Evolutionary conservation across 1,139 yeast species (phyloP), one percentile per base, ranked within the genome.

Genomic region (Saccharomycopsis hybrid): DNA sequence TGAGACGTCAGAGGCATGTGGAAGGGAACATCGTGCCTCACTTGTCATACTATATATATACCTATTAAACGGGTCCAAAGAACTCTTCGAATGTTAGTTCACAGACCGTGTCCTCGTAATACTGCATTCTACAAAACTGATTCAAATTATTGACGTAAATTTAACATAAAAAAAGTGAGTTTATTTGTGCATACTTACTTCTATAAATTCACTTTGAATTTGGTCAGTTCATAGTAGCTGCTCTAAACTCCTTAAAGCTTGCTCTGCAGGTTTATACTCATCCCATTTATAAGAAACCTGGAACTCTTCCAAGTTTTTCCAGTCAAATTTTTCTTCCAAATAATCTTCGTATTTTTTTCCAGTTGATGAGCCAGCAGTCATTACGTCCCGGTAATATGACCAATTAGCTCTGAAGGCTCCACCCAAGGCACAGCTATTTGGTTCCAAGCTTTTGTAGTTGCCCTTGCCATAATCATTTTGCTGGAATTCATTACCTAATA

Each of bases 401-500:
- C 95, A 88, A 48, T 84, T 73, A 1, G 96, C 95, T 62, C 86
- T 85, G 66, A 77, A 85, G 41, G 95, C 95, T 3, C 96, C 96
- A n/a, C 97, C 97, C 46, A 86, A 68, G 1, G 96, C 97, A 73
- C 97, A 89, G 1, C 96, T 95, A 65, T 89, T 89, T 4, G 92
- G 81, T 46, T 87, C 77, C 60, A 86, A 92, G 31, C 84, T 83
- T 56, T 80, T 77, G 64, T 67, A 87, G 52, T 84, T 80, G 2
- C 92, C 94, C 24, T 76, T 69, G 5, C 55, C 55, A n/a, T 41
- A 32, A 8, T 27, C 28, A 11, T 59, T 55, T 2, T 81, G 74
- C 36, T 48, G 51, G 13, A 25, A 35, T 2, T 60, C 54, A 7
- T 78, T 74, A 3, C 90, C 89, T 40, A 89, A 66, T 5, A 89